Conservation (phyloP, 2,329 filamentous ascomycete species). For the Sordariomycetes sp. region DNA sequence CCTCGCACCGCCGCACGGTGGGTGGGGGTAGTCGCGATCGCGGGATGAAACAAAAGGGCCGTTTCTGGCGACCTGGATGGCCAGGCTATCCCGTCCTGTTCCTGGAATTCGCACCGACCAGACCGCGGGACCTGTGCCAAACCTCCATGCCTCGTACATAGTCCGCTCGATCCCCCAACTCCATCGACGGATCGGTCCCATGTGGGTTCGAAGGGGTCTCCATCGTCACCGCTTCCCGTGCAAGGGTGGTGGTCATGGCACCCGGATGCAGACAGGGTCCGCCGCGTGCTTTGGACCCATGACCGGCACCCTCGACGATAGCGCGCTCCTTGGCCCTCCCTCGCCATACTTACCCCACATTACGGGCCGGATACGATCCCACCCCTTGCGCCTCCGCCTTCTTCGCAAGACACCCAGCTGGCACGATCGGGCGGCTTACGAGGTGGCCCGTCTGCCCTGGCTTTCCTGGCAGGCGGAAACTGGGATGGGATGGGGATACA, state of each 20-base stretch:
- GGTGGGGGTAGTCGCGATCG: neutral
- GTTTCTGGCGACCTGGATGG: constrained; percentile 1
- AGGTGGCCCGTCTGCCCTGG: neutral
- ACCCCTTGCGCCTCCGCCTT: neutral
- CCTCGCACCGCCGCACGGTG: neutral
- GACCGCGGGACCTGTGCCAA: neutral
- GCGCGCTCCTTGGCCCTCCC: neutral
- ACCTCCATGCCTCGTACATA: neutral
- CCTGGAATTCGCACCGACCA: neutral
- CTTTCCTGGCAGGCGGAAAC: neutral
- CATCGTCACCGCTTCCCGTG: neutral
- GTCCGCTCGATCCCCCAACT: too few species aligned
- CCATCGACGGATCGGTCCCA: too few species aligned
- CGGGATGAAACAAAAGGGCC: constrained; percentile 1
- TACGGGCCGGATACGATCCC: neutral
- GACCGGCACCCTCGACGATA: neutral
- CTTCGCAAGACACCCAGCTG: neutral
- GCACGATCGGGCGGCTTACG: neutral
- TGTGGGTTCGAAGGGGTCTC: neutral
- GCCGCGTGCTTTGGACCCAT: neutral
- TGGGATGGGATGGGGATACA: neutral
- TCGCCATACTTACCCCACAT: neutral
- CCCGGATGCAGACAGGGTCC: neutral
- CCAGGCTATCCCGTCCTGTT: neutral
- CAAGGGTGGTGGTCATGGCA: neutral